Conservation (phyloP, 306 rosid species). For the Corylus heterophylla region DNA sequence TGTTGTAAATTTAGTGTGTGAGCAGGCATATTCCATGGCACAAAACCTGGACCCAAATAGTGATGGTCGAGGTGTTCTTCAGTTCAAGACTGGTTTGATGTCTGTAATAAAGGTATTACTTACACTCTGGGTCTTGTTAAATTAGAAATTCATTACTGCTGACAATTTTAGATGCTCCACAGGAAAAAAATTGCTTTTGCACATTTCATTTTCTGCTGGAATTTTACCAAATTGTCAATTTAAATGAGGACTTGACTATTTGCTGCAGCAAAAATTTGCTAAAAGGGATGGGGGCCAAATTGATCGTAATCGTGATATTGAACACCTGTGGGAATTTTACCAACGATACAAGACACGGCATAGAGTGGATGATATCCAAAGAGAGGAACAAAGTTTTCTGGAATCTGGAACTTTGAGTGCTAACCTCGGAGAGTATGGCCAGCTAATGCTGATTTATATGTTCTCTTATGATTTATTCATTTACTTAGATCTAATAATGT, state of each 20-base stretch:
- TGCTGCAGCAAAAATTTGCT: constrained; percentile 81
- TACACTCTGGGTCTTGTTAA: constrained; percentile 7
- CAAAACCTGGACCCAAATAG: constrained; percentile 89
- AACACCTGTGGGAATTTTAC: constrained; percentile 86
- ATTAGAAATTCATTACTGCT: constrained; percentile 3
- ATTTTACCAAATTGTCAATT: not conserved
- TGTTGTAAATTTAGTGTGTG: constrained; percentile 73
- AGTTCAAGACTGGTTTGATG: constrained; percentile 94
- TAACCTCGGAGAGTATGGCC: constrained; percentile 78
- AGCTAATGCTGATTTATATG: not conserved
- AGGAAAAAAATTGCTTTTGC: not conserved
- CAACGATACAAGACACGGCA: constrained; percentile 64
- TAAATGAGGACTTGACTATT: constrained; percentile 16
- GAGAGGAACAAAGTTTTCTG: constrained; percentile 71
- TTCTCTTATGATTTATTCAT: constrained; percentile 5
- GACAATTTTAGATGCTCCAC: not conserved
- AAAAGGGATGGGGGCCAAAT: constrained; percentile 73
- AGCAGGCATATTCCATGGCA: constrained; percentile 94
- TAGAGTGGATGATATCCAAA: constrained; percentile 78
- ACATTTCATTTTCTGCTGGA: not conserved
- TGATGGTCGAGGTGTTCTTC: constrained; percentile 90
- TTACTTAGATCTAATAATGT: not conserved
- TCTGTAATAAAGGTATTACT: constrained; percentile 82
- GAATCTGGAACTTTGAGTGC: constrained; percentile 86
- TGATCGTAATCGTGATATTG: constrained; percentile 81